Percentiles rank a stretch among this genome's conserved stretches.
These are phyloP conservation scores for Paragyromitra xinjiangensis DNA, from an alignment of 495 filamentous ascomycete species.

Conservation along the genomic window DNA sequence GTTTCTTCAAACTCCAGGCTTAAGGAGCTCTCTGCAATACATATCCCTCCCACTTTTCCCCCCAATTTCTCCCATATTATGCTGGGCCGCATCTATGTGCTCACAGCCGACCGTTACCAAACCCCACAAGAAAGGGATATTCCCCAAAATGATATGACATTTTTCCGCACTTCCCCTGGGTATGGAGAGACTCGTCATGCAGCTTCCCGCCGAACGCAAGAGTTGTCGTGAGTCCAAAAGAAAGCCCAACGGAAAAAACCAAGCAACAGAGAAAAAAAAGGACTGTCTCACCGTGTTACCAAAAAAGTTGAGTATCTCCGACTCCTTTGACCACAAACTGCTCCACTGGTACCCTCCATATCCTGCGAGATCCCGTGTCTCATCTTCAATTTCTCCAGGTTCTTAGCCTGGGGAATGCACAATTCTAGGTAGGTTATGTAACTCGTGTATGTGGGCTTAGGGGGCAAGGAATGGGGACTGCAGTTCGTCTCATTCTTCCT, in stretches of 20 bases:
- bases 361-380: conserved; percentile 52
- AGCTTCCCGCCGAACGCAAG: conserved; percentile 36
- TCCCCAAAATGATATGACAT: conserved; percentile 34
- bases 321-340: conserved; percentile 25
- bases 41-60: conserved; percentile 17
- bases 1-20: conserved; percentile 7
- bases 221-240: conserved; percentile 34
- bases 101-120: conserved; percentile 15
- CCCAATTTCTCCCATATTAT: conserved; percentile 26
- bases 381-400: conserved; percentile 51
- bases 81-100: conserved; percentile 23
- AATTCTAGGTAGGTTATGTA: conserved; percentile 46
- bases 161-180: conserved; percentile 26
- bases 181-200: conserved; percentile 29
- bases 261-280: conserved; percentile 12
- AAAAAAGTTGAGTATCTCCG: conserved; percentile 31
- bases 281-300: conserved; percentile 15
- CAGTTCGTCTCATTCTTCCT: conserved; percentile 22
- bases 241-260: conserved; percentile 19
- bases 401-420: conserved; percentile 42
- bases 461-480: conserved; percentile 33
- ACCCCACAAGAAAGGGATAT: conserved; percentile 6
- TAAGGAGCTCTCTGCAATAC: conserved; percentile 10
- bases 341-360: conserved; percentile 28
- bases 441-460: conserved; percentile 41